A percentile compares a stretch with the other conserved stretches of the same genome.
These are phyloP conservation scores for Pascua sp. DNA, from an alignment of 1,284 basidiomycete genomes.

Conservation along the genomic window DNA sequence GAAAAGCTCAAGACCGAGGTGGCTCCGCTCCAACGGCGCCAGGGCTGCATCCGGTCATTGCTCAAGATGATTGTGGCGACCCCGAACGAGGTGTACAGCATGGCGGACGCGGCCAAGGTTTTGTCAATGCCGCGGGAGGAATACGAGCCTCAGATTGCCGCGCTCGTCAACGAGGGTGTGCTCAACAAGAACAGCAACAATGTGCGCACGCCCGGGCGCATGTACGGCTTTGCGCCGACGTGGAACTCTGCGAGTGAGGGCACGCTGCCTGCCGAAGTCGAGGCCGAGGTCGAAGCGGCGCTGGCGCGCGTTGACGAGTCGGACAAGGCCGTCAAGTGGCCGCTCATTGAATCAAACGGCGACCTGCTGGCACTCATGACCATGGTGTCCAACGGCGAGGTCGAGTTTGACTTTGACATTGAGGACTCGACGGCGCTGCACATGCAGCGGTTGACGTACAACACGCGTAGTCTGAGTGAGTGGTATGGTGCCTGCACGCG, in stretches of 20 bases:
- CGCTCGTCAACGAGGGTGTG: slow-evolving; percentile 33
- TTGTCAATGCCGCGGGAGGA: slow-evolving; percentile 58
- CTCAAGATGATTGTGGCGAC: slow-evolving; percentile 74
- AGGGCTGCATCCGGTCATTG: slow-evolving; percentile 60
- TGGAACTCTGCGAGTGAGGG: slow-evolving; percentile 53
- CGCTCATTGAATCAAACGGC: slow-evolving; percentile 30
- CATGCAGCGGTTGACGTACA: slow-evolving; percentile 27
- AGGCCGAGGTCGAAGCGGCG: slow-evolving; percentile 59
- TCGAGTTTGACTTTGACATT: slow-evolving; percentile 33
- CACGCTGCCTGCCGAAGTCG: slow-evolving; percentile 59
- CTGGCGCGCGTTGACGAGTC: slow-evolving; percentile 62
- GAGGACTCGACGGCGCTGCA: slow-evolving; percentile 24
- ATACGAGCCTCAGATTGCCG: slow-evolving; percentile 53
- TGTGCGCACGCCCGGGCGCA: slow-evolving; percentile 16
- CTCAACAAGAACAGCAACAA: slow-evolving; percentile 20
- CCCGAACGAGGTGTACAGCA: slow-evolving; percentile 63
- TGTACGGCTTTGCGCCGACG: slow-evolving; percentile 26
- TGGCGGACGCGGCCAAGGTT: slow-evolving; percentile 57
- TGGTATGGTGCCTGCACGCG: background rate
- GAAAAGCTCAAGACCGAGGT: slow-evolving; percentile 5
- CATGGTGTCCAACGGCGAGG: slow-evolving; percentile 37
- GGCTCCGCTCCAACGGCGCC: background rate
- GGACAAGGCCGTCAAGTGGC: slow-evolving; percentile 24
- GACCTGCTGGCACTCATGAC: slow-evolving; percentile 38
- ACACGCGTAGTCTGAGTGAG: slow-evolving; percentile 41